phyloP scores from a whole-genome alignment of 2,329 filamentous ascomycete genomes.

The Colletotrichum lentis region DNA sequence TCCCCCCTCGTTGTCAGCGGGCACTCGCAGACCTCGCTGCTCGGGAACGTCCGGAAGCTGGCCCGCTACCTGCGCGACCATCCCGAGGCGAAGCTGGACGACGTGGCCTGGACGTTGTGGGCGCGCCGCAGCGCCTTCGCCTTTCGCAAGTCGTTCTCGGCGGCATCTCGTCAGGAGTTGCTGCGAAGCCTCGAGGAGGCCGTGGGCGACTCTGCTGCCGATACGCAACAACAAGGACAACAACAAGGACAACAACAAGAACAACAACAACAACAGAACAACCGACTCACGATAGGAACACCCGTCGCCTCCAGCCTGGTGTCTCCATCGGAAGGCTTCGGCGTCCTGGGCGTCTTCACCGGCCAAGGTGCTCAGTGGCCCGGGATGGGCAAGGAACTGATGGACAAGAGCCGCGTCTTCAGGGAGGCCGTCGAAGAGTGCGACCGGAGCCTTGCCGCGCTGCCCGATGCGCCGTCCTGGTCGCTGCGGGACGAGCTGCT shows the following conservation, averaged over 20 bases:
- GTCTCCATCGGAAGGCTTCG: background rate
- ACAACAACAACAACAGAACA: too few relatives aligned
- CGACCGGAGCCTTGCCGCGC: slow-evolving; percentile 37
- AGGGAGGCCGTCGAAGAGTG: background rate
- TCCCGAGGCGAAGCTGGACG: background rate
- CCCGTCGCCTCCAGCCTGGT: background rate
- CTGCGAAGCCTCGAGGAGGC: background rate
- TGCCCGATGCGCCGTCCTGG: slow-evolving; percentile 25
- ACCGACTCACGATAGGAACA: background rate
- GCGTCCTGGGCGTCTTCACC: slow-evolving; percentile 40
- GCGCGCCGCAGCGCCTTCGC: background rate
- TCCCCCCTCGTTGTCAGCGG: slow-evolving; percentile 7
- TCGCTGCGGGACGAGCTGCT: slow-evolving; percentile 41
- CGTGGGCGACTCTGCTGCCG: background rate
- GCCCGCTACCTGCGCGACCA: background rate
- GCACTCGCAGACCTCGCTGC: background rate
- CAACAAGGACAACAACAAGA: too few relatives aligned
- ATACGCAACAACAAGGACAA: too few relatives aligned
- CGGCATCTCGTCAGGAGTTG: background rate
- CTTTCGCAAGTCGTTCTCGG: background rate
- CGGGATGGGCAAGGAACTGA: slow-evolving; percentile 42
- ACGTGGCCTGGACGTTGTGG: slow-evolving; percentile 7
- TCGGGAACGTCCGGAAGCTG: background rate
- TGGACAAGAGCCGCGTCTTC: slow-evolving; percentile 50
- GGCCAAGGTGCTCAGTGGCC: slow-evolving; percentile 44